Percentiles rank a stretch among this genome's conserved stretches.
Evolutionary conservation across 2,329 filamentous ascomycete genomes (phyloP).

Genomic region (Verticillium nonalfalfae): DNA sequence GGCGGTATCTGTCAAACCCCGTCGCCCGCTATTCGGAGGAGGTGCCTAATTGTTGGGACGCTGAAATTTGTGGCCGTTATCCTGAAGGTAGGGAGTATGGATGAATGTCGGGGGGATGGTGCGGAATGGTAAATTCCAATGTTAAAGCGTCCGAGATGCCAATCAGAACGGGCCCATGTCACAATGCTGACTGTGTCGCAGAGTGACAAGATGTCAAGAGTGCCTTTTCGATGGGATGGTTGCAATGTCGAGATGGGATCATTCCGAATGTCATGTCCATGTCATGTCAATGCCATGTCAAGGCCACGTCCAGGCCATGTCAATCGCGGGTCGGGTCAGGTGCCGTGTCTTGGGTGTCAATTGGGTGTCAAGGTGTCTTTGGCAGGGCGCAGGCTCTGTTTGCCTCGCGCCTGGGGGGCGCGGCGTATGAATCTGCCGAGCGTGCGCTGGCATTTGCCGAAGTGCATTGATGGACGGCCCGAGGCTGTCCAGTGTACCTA

Average conservation of each 20-base stretch:
- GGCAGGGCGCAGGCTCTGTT: not conserved
- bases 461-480: not conserved
- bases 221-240: too few species aligned
- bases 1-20: too few species aligned
- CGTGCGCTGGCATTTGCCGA: not conserved
- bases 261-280: not conserved
- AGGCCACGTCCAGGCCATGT: too few species aligned
- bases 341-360: not conserved
- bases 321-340: too few species aligned
- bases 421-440: not conserved
- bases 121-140: too few species aligned
- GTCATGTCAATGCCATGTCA: not conserved
- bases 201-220: not conserved
- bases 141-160: not conserved
- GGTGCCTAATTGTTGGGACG: too few species aligned
- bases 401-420: not conserved
- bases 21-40: too few species aligned
- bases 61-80: too few species aligned
- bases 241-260: not conserved
- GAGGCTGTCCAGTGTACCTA: too few species aligned
- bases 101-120: too few species aligned
- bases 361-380: not conserved
- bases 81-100: too few species aligned
- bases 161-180: not conserved
- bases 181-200: too few species aligned